Evolutionary conservation across 2,329 filamentous ascomycete genomes (phyloP).

Genomic region (Aaosphaeria pasadenensis): DNA sequence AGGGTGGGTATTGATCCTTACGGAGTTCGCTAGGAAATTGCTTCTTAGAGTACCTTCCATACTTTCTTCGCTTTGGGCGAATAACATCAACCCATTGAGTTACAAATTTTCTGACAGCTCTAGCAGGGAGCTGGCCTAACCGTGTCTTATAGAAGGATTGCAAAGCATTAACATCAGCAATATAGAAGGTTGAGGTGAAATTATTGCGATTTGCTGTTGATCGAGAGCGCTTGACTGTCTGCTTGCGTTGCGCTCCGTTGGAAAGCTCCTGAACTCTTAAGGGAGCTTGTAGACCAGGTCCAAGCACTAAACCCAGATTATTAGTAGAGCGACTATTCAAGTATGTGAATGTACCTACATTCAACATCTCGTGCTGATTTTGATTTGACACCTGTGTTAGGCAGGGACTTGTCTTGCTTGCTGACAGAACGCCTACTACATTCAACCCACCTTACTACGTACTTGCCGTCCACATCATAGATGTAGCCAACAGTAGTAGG

Average conservation of each 20-base stretch:
- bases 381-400: no score
- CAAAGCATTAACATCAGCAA: slow-evolving; percentile 20
- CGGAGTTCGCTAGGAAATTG: slow-evolving; percentile 8
- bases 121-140: slow-evolving; percentile 30
- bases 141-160: slow-evolving; percentile 19
- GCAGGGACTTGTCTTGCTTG: no score
- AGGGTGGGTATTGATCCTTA: slow-evolving; percentile 16
- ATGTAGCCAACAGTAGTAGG: no score
- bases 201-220: neutral
- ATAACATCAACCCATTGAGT: slow-evolving; percentile 29
- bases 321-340: no score
- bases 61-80: slow-evolving; percentile 20
- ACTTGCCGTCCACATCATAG: no score
- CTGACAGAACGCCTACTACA: no score
- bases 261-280: no score
- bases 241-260: no score
- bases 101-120: slow-evolving; percentile 28
- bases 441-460: no score
- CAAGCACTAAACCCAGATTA: no score
- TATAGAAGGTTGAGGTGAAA: slow-evolving; percentile 15
- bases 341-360: neutral
- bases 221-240: neutral
- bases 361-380: neutral
- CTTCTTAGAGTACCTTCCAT: slow-evolving; percentile 24
- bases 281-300: no score